Conservation (phyloP, 768 basidiomycete species). For the Tricholoma sp. region DNA sequence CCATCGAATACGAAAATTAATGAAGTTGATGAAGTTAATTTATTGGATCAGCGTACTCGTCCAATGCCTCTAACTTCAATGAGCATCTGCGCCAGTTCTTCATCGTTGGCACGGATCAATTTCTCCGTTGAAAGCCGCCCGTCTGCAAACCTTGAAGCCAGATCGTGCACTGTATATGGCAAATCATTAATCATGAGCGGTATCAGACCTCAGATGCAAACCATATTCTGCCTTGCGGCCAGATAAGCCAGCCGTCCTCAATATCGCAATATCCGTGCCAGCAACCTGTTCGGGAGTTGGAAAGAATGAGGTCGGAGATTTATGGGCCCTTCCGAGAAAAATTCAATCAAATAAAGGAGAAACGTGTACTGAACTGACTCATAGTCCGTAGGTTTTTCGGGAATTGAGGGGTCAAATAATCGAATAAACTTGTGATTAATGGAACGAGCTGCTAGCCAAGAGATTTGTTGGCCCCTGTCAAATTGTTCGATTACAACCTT, state of each 20-base stretch:
- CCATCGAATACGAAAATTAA: neutral
- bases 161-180: conserved; percentile 54
- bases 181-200: neutral
- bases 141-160: conserved; percentile 76
- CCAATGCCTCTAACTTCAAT: conserved; percentile 80
- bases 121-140: conserved; percentile 73
- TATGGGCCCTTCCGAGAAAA: conserved; percentile 12
- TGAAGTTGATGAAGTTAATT: neutral
- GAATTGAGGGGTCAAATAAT: conserved; percentile 67
- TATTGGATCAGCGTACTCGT: conserved; percentile 36
- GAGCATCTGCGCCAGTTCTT: conserved; percentile 70
- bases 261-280: conserved; percentile 46
- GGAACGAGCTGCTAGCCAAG: conserved; percentile 80
- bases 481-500: neutral
- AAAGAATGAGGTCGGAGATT: conserved; percentile 42
- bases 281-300: conserved; percentile 70
- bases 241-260: conserved; percentile 75
- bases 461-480: conserved; percentile 71
- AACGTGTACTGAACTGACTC: conserved; percentile 23
- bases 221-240: conserved; percentile 89
- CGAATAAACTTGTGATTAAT: conserved; percentile 77
- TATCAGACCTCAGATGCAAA: conserved; percentile 26
- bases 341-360: conserved; percentile 1
- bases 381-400: conserved; percentile 58
- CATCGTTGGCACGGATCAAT: conserved; percentile 65